A percentile compares a stretch with the other conserved stretches of the same genome.
phyloP scores from a whole-genome alignment of 169 alveolate species.

The Miamiensis avidus region DNA sequence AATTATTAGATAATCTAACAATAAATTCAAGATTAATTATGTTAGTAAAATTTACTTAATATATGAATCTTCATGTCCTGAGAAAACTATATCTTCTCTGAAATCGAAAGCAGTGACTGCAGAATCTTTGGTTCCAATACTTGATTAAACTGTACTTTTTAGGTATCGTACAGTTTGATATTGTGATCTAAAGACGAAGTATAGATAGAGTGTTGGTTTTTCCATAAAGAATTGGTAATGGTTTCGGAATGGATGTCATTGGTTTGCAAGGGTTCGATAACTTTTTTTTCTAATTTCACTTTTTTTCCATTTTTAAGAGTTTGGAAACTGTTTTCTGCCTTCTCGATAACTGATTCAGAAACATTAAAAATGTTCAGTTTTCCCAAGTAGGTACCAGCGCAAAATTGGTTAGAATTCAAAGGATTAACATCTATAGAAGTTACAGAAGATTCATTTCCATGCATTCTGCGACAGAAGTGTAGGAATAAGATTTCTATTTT shows the following conservation, averaged over 20 bases:
- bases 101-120: constrained; percentile 23
- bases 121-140: constrained; percentile 3
- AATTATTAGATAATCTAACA: background rate
- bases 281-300: constrained; percentile 11
- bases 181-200: constrained; percentile 13
- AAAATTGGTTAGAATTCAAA: background rate
- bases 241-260: background rate
- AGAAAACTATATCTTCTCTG: background rate
- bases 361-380: background rate
- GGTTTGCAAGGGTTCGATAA: constrained; percentile 1
- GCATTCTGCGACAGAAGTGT: constrained; percentile 8
- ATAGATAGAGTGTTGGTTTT: background rate
- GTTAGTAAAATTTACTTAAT: constrained; percentile 1
- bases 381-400: constrained; percentile 9
- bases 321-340: too few relatives aligned
- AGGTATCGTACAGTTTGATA: constrained; percentile 10
- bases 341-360: background rate
- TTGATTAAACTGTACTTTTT: background rate
- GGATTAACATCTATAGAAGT: constrained; percentile 12
- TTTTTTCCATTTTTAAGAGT: too few relatives aligned
- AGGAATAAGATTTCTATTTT: too few relatives aligned
- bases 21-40: background rate
- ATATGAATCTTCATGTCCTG: constrained; percentile 9
- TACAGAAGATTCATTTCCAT: constrained; percentile 6
- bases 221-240: constrained; percentile 16